Evolutionary conservation across 306 rosid genomes (phyloP).

Genomic region (Lathyrus tuberosus): DNA sequence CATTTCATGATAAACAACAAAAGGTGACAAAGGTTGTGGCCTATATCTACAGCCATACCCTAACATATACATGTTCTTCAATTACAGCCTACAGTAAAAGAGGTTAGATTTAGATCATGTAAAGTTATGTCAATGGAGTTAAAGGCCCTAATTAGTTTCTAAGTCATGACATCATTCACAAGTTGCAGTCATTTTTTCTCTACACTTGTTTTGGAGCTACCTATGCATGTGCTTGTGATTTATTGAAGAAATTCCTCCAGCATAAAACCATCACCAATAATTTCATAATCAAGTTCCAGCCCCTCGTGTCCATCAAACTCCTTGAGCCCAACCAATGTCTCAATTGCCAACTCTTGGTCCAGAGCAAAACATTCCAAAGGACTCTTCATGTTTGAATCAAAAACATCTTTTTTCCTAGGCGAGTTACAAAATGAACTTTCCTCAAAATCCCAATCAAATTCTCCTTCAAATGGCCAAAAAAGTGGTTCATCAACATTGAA

Average conservation of each 20-base stretch:
- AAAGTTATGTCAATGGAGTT: conserved; percentile 19
- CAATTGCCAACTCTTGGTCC: conserved; percentile 47
- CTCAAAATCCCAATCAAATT: conserved; percentile 42
- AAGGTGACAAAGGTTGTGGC: background rate
- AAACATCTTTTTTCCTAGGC: conserved; percentile 41
- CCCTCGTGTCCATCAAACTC: conserved; percentile 66
- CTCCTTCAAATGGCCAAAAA: conserved; percentile 58
- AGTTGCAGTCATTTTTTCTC: conserved; percentile 18
- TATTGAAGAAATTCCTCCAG: conserved; percentile 35
- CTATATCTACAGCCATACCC: conserved; percentile 26
- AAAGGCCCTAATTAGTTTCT: conserved; percentile 22
- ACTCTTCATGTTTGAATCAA: conserved; percentile 24
- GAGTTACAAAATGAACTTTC: conserved; percentile 49
- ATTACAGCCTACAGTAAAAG: conserved; percentile 25
- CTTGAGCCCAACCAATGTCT: conserved; percentile 57
- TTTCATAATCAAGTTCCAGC: conserved; percentile 53
- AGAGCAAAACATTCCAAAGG: conserved; percentile 35
- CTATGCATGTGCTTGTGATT: conserved; percentile 9
- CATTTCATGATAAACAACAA: background rate
- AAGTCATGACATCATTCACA: conserved; percentile 7
- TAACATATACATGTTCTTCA: conserved; percentile 14
- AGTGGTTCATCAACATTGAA: conserved; percentile 46
- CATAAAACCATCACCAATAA: conserved; percentile 36
- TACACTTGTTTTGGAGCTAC: conserved; percentile 7
- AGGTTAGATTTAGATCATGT: conserved; percentile 6